Evolutionary conservation across 352 stramenopile species (phyloP).

Genomic region (Pythium monospermum): DNA sequence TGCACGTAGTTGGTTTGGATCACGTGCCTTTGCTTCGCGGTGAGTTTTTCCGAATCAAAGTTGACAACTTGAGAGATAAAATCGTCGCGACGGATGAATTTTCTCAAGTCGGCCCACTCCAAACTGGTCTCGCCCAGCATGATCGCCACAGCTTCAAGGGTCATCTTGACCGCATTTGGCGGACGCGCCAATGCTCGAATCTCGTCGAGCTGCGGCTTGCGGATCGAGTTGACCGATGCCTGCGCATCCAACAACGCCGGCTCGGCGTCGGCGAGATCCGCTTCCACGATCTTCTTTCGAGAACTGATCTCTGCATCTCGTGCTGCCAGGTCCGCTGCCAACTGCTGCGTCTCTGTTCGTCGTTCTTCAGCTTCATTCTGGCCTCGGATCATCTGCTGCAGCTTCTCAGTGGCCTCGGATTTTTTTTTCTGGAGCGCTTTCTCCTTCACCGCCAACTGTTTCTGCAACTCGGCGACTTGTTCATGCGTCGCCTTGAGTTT

Average conservation of each 20-base stretch:
- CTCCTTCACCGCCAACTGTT: slow-evolving; percentile 92
- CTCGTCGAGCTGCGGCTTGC: slow-evolving; percentile 98
- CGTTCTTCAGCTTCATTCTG: slow-evolving; percentile 97
- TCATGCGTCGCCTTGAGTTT: slow-evolving; percentile 98
- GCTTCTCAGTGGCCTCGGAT: slow-evolving; percentile 95
- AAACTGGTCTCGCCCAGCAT: slow-evolving; percentile 97
- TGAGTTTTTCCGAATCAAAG: slow-evolving; percentile 98
- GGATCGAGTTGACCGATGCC: slow-evolving; percentile 96
- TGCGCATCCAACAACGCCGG: slow-evolving; percentile 96
- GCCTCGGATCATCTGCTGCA: slow-evolving; percentile 98
- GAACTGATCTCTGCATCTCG: slow-evolving; percentile 96
- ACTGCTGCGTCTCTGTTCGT: slow-evolving; percentile 95
- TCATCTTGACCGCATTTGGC: slow-evolving; percentile 95
- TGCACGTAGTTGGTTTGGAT: slow-evolving; percentile 95
- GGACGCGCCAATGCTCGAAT: slow-evolving; percentile 95
- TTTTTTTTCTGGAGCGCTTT: slow-evolving; percentile 96
- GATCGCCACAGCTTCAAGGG: slow-evolving; percentile 95
- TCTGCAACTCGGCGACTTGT: slow-evolving; percentile 91
- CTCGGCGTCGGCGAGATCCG: slow-evolving; percentile 96
- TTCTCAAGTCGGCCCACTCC: slow-evolving; percentile 97
- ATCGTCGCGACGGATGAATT: slow-evolving; percentile 95
- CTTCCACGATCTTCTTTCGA: slow-evolving; percentile 93
- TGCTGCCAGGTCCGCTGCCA: slow-evolving; percentile 92
- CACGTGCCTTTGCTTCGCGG: slow-evolving; percentile 90
- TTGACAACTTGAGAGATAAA: slow-evolving; percentile 99